These are phyloP conservation scores for Tylopilus sp. DNA, from an alignment of 1,284 basidiomycete genomes.

Conservation along the genomic window DNA sequence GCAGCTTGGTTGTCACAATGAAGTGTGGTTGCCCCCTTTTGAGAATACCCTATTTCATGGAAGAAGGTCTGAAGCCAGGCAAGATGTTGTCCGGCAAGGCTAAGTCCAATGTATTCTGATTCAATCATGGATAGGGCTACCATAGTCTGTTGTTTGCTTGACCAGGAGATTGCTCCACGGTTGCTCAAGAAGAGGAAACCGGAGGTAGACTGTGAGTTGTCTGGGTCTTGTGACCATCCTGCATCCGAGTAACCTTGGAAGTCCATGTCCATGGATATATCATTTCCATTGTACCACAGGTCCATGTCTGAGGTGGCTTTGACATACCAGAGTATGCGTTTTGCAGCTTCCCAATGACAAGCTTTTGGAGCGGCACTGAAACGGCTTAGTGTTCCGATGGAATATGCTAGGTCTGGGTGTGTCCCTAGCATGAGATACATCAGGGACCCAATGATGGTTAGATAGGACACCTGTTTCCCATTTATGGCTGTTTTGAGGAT, in stretches of 20 bases:
- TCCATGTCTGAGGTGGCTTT: background rate
- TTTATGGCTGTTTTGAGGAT: background rate
- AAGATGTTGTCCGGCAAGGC: too few relatives aligned
- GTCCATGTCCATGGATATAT: constrained; percentile 4
- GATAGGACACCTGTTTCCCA: background rate
- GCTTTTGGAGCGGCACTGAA: background rate
- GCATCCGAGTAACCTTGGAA: constrained; percentile 15
- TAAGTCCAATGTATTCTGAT: too few relatives aligned
- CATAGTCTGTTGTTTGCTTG: too few relatives aligned
- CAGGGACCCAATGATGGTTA: background rate
- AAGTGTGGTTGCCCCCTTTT: too few relatives aligned
- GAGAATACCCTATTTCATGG: too few relatives aligned
- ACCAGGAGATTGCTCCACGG: too few relatives aligned
- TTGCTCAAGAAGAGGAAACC: too few relatives aligned
- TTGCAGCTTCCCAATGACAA: constrained; percentile 8
- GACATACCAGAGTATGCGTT: background rate
- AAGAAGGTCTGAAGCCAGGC: too few relatives aligned
- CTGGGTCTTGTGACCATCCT: constrained; percentile 5
- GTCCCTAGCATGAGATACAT: too few relatives aligned
- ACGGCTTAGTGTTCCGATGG: too few relatives aligned
- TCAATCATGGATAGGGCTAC: too few relatives aligned
- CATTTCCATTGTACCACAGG: background rate
- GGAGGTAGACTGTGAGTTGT: constrained; percentile 1
- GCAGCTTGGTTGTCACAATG: background rate
- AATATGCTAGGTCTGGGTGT: too few relatives aligned